Evolutionary conservation across 176 grass and related monocot genomes (phyloP), one percentile per base, ranked within the genome.

Genomic region (Zoysia japonica): DNA sequence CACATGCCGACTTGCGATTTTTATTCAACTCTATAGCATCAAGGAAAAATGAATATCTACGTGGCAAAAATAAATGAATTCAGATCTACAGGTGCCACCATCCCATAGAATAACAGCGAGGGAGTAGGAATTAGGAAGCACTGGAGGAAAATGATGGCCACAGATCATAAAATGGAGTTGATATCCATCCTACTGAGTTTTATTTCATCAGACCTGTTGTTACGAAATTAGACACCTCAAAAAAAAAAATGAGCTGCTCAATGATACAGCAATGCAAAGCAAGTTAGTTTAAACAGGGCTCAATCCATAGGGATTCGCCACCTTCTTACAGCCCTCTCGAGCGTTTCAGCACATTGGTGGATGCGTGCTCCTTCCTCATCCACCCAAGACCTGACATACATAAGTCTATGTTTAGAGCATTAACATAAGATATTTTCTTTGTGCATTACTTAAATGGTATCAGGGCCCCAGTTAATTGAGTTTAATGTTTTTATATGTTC

Each of bases 311-410:
- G 51, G 11, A 89, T 44, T 67, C 80, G 82, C 88, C 91, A 93
- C 84, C 91, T 90, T 75, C 75, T 76, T 72, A 88, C 67, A 66
- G 91, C 91, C 61, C 74, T 82, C 82, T 82, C 47, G 0, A 94
- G 83, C 56, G 74, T 66, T 49, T 87, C 70, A 10, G 86, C 80
- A 72, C 72, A 71, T 67, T 82, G 77, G 55, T 77, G 88, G 17
- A 81, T 61, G 0, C 57, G 64, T 5, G 79, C 55, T 38, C 86
- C 88, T 82, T 94, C 92, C 70, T 91, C 80, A 3, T 94, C 83
- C 49, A 94, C 92, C 92, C 92, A 94, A 40, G 77, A 89, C 56
- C 92, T 94, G 80, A 42, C 9, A 54, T 5, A 65, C 13, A 43
- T 11, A 6, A 45, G 11, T 44, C 8, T n/a, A 3, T 35, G 15